phyloP scores from a whole-genome alignment of 2,329 filamentous ascomycete genomes.

The Venturia pyrina region DNA sequence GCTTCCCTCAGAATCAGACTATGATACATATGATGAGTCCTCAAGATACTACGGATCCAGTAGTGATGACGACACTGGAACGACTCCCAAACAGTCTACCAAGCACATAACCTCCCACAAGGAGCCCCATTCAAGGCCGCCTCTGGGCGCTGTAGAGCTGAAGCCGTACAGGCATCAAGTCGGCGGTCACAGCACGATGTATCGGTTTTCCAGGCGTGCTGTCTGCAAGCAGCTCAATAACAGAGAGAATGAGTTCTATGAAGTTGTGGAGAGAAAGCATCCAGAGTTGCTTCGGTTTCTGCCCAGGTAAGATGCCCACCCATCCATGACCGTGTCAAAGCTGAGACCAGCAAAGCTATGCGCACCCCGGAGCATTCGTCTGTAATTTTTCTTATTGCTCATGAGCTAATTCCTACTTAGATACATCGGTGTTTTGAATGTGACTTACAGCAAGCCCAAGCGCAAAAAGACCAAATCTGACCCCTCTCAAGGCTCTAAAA shows the following conservation, averaged over 20 bases:
- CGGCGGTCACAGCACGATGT: slow-evolving; percentile 90
- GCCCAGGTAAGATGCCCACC: slow-evolving; percentile 48
- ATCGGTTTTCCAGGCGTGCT: slow-evolving; percentile 87
- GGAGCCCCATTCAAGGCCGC: slow-evolving; percentile 27
- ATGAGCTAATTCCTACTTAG: slow-evolving; percentile 40
- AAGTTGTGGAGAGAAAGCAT: slow-evolving; percentile 85
- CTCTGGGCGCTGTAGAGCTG: slow-evolving; percentile 84
- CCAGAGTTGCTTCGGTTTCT: slow-evolving; percentile 83
- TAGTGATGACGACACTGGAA: slow-evolving; percentile 3
- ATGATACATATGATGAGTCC: slow-evolving; percentile 22
- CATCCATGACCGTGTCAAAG: slow-evolving; percentile 20
- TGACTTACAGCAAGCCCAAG: slow-evolving; percentile 81
- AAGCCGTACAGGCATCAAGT: slow-evolving; percentile 98
- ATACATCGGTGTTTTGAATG: slow-evolving; percentile 94
- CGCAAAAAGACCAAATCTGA: slow-evolving; percentile 34
- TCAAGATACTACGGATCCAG: slow-evolving; percentile 9
- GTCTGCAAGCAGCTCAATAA: slow-evolving; percentile 99
- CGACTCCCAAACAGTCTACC: slow-evolving; percentile 23
- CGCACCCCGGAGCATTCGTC: neutral
- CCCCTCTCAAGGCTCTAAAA: neutral
- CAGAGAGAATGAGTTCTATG: slow-evolving; percentile 96
- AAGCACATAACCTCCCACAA: slow-evolving; percentile 23
- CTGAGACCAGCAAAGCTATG: slow-evolving; percentile 31
- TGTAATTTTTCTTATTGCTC: neutral
- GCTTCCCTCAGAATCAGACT: slow-evolving; percentile 28